Evolutionary conservation across 148 eudicot species (phyloP), one percentile per base, ranked within the genome.

Genomic region (Chenopodium quinoa): DNA sequence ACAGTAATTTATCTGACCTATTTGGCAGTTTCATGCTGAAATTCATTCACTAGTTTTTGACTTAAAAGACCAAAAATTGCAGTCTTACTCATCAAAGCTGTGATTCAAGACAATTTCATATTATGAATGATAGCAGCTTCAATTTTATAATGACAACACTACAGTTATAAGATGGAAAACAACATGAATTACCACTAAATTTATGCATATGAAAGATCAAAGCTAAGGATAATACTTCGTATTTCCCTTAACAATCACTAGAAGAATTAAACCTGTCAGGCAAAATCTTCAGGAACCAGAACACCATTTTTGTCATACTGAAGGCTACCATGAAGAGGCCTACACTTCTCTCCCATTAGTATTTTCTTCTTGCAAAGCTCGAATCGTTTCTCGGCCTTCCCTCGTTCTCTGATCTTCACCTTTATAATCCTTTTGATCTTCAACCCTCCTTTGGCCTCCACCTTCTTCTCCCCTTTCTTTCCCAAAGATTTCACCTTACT

Each of bases 281-380:
- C 19, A 72, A 86, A 70, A 78, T 86, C 85, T 83, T 92, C 88
- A 40, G 96, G 92, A 68, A 91, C 78, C 66, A 91, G 75, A 46
- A 91, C 77, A 7, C 96, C 96, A 52, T 87, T 80, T 19, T 83
- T 34, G 81, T 92, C 93, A 46, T 92, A 92, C 5, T 40, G 84
- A 72, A 89, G 91, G 9, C 29, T 65, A 67, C 92, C 96, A 11
- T 82, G 83, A 75, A 92, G 54, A 77, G 97, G 85, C 82, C 80
- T 87, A 76, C 97, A 92, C 78, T 79, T 92, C 44, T 80, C 87
- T 47, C 97, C 97, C 97, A 91, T 91, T 79, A 92, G 54, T 56
- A 92, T 90, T 89, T 88, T 91, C 89, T 82, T 91, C 88, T 91
- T 92, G 88, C 97, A 91, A 27, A 91, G 86, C 84, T 87, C 87